phyloP scores from a whole-genome alignment of 2,329 filamentous ascomycete species.

The Cryphonectria radicalis region DNA sequence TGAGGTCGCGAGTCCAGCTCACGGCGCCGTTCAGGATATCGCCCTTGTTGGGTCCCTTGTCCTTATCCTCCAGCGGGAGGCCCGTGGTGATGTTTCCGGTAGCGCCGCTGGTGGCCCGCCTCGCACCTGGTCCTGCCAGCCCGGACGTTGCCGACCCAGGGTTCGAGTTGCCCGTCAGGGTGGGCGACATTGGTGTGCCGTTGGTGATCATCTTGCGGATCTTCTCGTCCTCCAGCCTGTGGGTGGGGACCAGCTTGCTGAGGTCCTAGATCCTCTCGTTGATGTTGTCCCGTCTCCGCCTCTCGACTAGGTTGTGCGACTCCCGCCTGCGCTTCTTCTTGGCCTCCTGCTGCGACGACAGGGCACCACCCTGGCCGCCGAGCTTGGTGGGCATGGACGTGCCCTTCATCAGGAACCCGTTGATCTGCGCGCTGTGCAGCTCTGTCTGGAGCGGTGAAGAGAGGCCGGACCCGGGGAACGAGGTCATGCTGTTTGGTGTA shows the following conservation, averaged over 20 bases:
- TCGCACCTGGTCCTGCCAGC: constrained; percentile 81
- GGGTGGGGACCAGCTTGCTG: constrained; percentile 87
- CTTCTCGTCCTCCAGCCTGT: constrained; percentile 95
- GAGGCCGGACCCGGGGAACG: constrained; percentile 87
- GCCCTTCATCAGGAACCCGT: constrained; percentile 86
- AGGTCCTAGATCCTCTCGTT: constrained; percentile 98
- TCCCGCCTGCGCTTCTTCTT: constrained; percentile 90
- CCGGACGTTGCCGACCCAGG: constrained; percentile 84
- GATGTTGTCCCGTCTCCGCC: constrained; percentile 93
- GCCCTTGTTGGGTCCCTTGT: constrained; percentile 98
- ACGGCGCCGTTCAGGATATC: constrained; percentile 97
- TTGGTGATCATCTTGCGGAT: constrained; percentile 93
- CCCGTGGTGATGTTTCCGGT: constrained; percentile 89
- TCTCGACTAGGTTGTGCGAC: constrained; percentile 95
- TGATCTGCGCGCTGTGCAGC: constrained; percentile 76
- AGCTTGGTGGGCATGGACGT: constrained; percentile 91
- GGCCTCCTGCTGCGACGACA: constrained; percentile 79
- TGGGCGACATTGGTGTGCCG: constrained; percentile 86
- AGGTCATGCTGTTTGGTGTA: constrained; percentile 80
- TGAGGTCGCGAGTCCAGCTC: constrained; percentile 94
- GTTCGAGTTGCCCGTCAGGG: constrained; percentile 69
- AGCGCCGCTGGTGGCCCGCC: constrained; percentile 72
- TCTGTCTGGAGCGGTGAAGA: constrained; percentile 76
- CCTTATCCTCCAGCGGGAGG: constrained; percentile 92
- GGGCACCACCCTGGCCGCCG: constrained; percentile 48